phyloP scores from a whole-genome alignment of 2,329 filamentous ascomycete species.

The Fusarium austroafricanum region DNA sequence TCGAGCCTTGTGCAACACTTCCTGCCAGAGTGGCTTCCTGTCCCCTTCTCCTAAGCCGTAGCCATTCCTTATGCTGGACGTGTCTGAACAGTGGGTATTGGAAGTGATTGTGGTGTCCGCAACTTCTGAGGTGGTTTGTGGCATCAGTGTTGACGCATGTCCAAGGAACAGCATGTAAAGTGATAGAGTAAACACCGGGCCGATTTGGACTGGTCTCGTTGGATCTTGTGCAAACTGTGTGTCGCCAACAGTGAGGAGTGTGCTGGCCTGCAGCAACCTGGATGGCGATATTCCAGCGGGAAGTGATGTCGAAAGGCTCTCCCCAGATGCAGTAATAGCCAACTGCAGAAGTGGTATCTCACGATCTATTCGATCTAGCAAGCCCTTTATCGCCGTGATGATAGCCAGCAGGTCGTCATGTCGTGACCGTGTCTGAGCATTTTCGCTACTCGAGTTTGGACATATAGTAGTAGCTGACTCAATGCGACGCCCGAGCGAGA shows the following conservation, averaged over 20 bases:
- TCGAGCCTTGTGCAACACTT: constrained; percentile 92
- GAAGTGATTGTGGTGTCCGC: background rate
- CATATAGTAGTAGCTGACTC: constrained; percentile 75
- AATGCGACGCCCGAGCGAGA: constrained; percentile 79
- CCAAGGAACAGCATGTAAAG: constrained; percentile 95
- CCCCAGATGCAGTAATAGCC: constrained; percentile 93
- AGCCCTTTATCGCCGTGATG: constrained; percentile 76
- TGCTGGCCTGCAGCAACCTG: constrained; percentile 90
- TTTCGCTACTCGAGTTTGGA: constrained; percentile 58
- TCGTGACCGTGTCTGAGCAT: constrained; percentile 55
- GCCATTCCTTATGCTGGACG: background rate
- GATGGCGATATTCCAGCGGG: constrained; percentile 90
- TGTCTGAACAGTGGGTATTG: background rate
- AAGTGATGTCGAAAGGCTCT: constrained; percentile 82
- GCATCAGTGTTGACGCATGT: constrained; percentile 64
- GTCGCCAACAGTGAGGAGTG: constrained; percentile 88
- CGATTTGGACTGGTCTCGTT: constrained; percentile 78
- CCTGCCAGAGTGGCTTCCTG: constrained; percentile 86
- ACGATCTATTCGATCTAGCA: constrained; percentile 86
- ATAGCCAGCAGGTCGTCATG: constrained; percentile 76
- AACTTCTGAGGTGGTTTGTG: constrained; percentile 12
- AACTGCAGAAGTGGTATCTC: constrained; percentile 92
- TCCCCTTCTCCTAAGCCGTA: constrained; percentile 54
- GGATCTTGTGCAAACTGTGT: constrained; percentile 79
- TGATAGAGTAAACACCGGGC: constrained; percentile 85